Base-by-base conservation (phyloP, 176 grass and related monocot genomes). In the Poa annua region DNA sequence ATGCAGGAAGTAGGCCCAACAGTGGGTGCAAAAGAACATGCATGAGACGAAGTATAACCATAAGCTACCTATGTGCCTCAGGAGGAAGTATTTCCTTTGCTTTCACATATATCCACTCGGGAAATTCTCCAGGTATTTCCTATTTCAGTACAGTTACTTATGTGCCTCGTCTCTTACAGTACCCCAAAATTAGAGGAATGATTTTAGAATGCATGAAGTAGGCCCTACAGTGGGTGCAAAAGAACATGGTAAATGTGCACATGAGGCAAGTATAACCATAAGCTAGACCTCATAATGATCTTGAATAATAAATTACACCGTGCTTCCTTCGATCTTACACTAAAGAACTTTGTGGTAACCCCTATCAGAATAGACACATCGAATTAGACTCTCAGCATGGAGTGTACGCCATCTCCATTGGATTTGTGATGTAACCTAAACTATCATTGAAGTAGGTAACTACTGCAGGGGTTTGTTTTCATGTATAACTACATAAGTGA, bases 401-500 rank as follows among this genome's bases (percentile, higher is more conserved):
- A 11, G n/a, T n/a, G n/a, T n/a, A 22, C n/a, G 1, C 55, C 55
- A 22, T 57, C 11, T 57, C n/a, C 55, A 22, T 10, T 22, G n/a
- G n/a, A 57, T 57, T 21, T 21, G n/a, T 57, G 55, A 57, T 57
- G 1, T 22, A 22, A 1, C 8, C 3, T 57, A 57, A 57, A 22
- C n/a, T 57, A 57, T 57, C 55, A 22, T 57, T 57, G 55, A 11
- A 57, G 55, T 57, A 57, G 55, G n/a, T 57, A 57, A 57, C 55
- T 57, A 57, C n/a, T 57, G 20, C 0, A 22, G 55, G 53, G 16
- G 53, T 56, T 21, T 3, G 2, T 56, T 56, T 56, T 57, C 54
- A 52, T 52, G 49, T 52, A 52, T 57, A 21, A 57, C 3, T 57
- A 8, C 9, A 57, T 22, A 57, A 2, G 3, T 57, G n/a, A 11